Evolutionary conservation across 2,329 filamentous ascomycete genomes (phyloP).

Genomic region (Pseudonectria foliicola): DNA sequence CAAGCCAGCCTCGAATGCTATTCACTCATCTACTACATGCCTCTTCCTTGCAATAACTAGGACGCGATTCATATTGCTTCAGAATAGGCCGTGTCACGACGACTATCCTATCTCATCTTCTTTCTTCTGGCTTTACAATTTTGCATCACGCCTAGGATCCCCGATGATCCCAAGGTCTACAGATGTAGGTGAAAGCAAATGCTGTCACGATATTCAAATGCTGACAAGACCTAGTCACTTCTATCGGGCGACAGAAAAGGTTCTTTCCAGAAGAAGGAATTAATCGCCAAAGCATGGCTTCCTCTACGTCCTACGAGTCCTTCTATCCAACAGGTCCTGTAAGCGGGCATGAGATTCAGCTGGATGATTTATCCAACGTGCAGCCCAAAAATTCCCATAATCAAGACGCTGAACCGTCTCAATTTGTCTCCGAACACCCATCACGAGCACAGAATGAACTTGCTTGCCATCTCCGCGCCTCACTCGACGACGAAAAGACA

Average conservation of each 20-base stretch:
- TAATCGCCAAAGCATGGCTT: not conserved
- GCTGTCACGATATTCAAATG: not conserved
- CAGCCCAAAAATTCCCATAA: constrained; percentile 1
- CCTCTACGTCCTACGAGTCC: constrained; percentile 1
- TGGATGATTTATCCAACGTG: constrained; percentile 10
- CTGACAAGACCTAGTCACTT: constrained; percentile 4
- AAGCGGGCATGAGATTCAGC: constrained; percentile 5
- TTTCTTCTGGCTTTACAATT: not conserved
- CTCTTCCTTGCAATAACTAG: too few species aligned
- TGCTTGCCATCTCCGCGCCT: not conserved
- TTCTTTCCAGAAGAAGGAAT: constrained; percentile 1
- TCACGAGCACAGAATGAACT: constrained; percentile 2
- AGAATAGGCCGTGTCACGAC: not conserved
- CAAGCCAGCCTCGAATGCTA: too few species aligned
- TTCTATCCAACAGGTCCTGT: constrained; percentile 3
- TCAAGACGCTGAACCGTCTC: constrained; percentile 5
- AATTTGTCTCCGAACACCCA: constrained; percentile 12
- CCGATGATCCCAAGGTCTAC: constrained; percentile 3
- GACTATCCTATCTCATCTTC: not conserved
- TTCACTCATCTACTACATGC: too few species aligned
- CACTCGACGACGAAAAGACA: constrained; percentile 12
- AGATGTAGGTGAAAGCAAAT: constrained; percentile 1
- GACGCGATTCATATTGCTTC: not conserved
- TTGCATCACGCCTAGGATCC: not conserved
- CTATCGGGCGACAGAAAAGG: not conserved